These are phyloP conservation scores for Taiozyma sp. DNA, from an alignment of 1,139 yeast species.

Conservation along the genomic window DNA sequence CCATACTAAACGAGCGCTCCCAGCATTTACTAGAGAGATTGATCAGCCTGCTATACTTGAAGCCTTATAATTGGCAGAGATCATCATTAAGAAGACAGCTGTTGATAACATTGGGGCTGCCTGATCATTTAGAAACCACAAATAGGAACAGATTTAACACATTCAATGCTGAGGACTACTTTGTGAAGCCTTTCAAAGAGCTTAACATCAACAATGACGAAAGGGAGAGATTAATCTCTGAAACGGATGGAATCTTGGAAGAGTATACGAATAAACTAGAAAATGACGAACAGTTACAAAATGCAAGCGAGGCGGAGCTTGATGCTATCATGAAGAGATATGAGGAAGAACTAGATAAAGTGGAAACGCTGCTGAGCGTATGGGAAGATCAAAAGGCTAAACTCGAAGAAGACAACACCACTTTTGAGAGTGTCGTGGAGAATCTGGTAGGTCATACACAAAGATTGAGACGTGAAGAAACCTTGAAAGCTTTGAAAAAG, in stretches of 20 bases:
- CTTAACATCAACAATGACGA: conserved; percentile 11
- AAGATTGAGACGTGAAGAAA: conserved; percentile 45
- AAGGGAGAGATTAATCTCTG: conserved; percentile 32
- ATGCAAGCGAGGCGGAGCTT: conserved; percentile 20
- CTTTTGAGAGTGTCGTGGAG: conserved; percentile 69
- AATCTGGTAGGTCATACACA: conserved; percentile 70
- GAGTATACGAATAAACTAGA: conserved; percentile 10
- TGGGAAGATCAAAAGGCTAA: conserved; percentile 45
- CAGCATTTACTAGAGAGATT: conserved; percentile 29
- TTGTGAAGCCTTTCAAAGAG: conserved; percentile 10
- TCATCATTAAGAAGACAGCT: conserved; percentile 54
- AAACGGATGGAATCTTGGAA: conserved; percentile 27
- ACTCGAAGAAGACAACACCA: conserved; percentile 49
- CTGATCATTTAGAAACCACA: conserved; percentile 36
- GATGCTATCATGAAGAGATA: conserved; percentile 21
- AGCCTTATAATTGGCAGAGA: conserved; percentile 54
- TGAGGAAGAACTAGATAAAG: conserved; percentile 16
- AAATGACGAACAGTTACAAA: conserved; percentile 12
- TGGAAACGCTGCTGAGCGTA: conserved; percentile 37
- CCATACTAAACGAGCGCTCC: conserved; percentile 20
- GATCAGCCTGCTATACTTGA: conserved; percentile 38
- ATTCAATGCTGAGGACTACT: conserved; percentile 13
- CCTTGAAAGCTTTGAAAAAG: conserved; percentile 27
- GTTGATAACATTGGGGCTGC: conserved; percentile 53
- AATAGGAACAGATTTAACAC: conserved; percentile 11